A percentile compares a stretch with the other conserved stretches of the same genome.
These are phyloP conservation scores for Fusarium sp. DNA, from an alignment of 2,329 filamentous ascomycete genomes.

Conservation along the genomic window DNA sequence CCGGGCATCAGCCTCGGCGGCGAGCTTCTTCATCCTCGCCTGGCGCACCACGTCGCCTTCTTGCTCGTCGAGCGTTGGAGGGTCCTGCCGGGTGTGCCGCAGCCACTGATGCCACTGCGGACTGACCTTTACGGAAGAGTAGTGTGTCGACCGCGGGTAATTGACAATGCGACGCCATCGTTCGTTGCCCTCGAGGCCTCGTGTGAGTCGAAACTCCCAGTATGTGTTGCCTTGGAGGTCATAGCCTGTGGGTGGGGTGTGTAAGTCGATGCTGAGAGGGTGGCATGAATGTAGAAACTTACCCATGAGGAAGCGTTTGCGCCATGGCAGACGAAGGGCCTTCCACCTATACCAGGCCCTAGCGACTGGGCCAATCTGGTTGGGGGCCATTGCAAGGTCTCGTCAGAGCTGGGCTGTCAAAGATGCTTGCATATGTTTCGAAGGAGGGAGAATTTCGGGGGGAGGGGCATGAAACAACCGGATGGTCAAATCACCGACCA, in stretches of 20 bases:
- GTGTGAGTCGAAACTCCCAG: constrained; percentile 73
- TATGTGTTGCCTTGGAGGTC: constrained; percentile 76
- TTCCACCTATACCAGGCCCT: constrained; percentile 73
- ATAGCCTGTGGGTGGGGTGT: constrained; percentile 58
- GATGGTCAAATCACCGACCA: neutral
- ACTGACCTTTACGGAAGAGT: constrained; percentile 66
- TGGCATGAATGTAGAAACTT: constrained; percentile 39
- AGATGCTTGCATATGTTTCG: constrained; percentile 4
- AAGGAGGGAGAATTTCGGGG: neutral
- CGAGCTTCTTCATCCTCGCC: constrained; percentile 65
- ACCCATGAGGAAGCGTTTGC: constrained; percentile 73
- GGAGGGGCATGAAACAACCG: neutral
- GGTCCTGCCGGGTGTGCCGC: constrained; percentile 66
- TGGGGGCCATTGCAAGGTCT: constrained; percentile 48
- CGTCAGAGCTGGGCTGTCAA: constrained; percentile 7
- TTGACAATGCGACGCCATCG: constrained; percentile 73
- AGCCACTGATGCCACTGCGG: constrained; percentile 79
- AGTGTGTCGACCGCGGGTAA: constrained; percentile 66
- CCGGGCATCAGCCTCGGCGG: constrained; percentile 71
- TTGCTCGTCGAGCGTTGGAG: constrained; percentile 70
- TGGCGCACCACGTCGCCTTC: constrained; percentile 64
- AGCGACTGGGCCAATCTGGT: constrained; percentile 51
- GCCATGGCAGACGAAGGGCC: constrained; percentile 71
- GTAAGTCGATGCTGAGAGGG: constrained; percentile 32
- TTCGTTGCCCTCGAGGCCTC: constrained; percentile 50